Evolutionary conservation across 2,329 filamentous ascomycete genomes (phyloP), one percentile per base, ranked within the genome.

Genomic region (Mollisiaceae sp.): DNA sequence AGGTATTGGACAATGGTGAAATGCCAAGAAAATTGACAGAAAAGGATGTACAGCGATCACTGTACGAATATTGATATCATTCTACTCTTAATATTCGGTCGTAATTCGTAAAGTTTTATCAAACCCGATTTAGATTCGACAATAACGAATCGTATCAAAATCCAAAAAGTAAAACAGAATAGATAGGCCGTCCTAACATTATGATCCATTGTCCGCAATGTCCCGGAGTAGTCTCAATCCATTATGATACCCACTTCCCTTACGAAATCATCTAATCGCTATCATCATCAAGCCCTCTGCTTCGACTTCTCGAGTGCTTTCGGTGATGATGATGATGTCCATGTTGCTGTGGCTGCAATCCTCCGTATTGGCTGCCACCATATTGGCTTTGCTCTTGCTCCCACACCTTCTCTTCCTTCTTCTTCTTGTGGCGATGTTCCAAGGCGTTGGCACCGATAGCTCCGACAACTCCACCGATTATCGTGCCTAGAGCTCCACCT

Each of bases 391-490:
- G 63, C n/a, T 64, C 60, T 41, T 67, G 24, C 64, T 76, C 70
- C 47, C 74, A 69, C 59, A 74, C 67, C 55, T 74, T 72, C 63
- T 75, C 71, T 61, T 76, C 72, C 69, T 78, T 75, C 12, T 75
- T 65, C 20, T 76, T 75, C 74, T 80, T 76, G 8, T 80, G 47
- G 63, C 82, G 81, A 60, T 80, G 71, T 73, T 83, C 82, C 43
- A 86, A 73, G 20, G 81, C 76, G 69, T 87, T 87, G 8, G 85
- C 85, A 2, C 81, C 82, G 14, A 86, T 79, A 0, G 84, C 85
- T 27, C 86, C 86, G 12, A 81, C 83, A 1, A 85, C 79, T 8
- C 81, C 77, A 0, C 85, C 85, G 1, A 82, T 79, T 6, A 86
- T 70, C 1, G 85, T 84, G 27, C 83, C 83, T 41, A 88, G 72